Base-by-base conservation (phyloP, 148 eudicot genomes). In the Nepenthes gracilis region DNA sequence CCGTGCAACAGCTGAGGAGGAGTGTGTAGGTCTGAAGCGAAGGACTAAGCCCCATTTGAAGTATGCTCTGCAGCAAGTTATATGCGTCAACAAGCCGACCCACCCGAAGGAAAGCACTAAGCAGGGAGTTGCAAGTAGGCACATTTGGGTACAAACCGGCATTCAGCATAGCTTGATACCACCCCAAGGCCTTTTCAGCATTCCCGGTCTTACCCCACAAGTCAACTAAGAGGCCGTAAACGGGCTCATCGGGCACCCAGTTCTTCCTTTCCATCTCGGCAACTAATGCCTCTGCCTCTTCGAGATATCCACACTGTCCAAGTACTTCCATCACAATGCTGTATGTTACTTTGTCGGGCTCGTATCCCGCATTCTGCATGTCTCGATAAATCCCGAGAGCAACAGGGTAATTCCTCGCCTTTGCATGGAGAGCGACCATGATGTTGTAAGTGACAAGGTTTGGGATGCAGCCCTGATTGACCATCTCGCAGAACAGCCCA, bases 211-310 rank as follows among this genome's bases (percentile, higher is more conserved):
- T 94, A 9, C 99, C 99, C 99, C 99, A 94, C 50, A 94, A 64
- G 61, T 89, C 99, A n/a, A 94, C 99, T 3, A 94, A 75, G 58
- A 89, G 90, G 35, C 99, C 99, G 63, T 89, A 94, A 33, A 94
- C 97, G 38, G 95, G 99, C 61, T 89, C 99, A 54, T 94, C 99
- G 1, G 99, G 99, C 2, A 94, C 81, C 99, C 99, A 94, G 34
- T 86, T 83, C 80, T 83, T 86, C 54, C 73, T 70, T 50, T 70
- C 89, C 99, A 94, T 89, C 77, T 89, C 99, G 2, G 77, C 59
- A 69, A 82, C 89, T 64, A 94, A 72, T 5, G 76, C 87, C 84
- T 94, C 99, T 0, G 95, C 95, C 68, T 94, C 97, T 65, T 94
- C 97, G 1, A 94, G 80, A 72, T 85, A 81, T 35, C 99, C 99